Evolutionary conservation across 495 filamentous ascomycete genomes (phyloP).

Genomic region (Thermothielavioides terrestris): DNA sequence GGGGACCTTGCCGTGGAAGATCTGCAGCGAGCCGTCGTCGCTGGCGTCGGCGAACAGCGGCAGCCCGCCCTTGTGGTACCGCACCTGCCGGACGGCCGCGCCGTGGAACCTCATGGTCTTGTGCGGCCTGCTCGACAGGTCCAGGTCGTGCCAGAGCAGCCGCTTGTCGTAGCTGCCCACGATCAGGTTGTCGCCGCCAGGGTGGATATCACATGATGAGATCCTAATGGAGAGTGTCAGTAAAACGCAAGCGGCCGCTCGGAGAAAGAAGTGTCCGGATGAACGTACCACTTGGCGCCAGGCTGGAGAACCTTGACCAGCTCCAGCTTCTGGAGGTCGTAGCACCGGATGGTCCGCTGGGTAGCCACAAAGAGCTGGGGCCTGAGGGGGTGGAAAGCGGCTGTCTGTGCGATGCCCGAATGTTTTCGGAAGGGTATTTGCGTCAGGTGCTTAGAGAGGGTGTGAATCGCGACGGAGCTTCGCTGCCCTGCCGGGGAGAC

Average conservation of each 20-base stretch:
- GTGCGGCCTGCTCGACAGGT: constrained; percentile 81
- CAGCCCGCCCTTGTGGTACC: constrained; percentile 72
- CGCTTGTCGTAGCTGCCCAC: constrained; percentile 90
- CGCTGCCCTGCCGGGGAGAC: constrained; percentile 72
- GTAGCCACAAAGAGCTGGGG: constrained; percentile 95
- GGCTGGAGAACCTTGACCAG: constrained; percentile 86
- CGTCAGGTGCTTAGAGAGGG: constrained; percentile 84
- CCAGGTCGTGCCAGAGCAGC: constrained; percentile 94
- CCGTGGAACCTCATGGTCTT: constrained; percentile 91
- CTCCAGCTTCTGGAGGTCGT: constrained; percentile 82
- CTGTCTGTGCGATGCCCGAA: constrained; percentile 75
- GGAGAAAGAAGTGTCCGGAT: too few species aligned
- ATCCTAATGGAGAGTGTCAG: constrained; percentile 58
- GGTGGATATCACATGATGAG: constrained; percentile 85
- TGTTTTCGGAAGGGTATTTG: constrained; percentile 91
- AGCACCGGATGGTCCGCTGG: constrained; percentile 80
- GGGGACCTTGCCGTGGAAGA: constrained; percentile 94
- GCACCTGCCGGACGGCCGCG: constrained; percentile 80
- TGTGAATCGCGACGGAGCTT: constrained; percentile 90
- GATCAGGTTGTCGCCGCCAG: constrained; percentile 85
- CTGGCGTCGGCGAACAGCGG: constrained; percentile 88
- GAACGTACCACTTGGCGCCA: constrained; percentile 54
- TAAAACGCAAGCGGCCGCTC: background rate
- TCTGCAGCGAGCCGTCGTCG: constrained; percentile 88
- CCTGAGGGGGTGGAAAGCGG: constrained; percentile 86